These are phyloP conservation scores for Ogataea henricii DNA, from an alignment of 805 yeast genomes.

Conservation along the genomic window DNA sequence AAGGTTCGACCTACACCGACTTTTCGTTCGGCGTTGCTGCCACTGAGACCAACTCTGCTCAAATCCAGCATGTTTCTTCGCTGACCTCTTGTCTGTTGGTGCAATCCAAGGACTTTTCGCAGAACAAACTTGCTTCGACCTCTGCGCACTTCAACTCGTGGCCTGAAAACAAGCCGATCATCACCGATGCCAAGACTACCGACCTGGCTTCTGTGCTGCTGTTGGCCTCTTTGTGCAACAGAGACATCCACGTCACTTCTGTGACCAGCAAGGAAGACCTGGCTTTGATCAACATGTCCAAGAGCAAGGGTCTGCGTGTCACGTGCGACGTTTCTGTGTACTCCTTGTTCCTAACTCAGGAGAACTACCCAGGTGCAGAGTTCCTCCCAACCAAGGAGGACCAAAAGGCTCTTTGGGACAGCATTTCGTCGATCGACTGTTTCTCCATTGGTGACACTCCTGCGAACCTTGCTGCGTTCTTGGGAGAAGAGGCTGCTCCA, in stretches of 20 bases:
- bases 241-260: conserved; percentile 86
- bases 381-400: conserved; percentile 82
- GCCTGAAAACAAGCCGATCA: conserved; percentile 82
- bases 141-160: conserved; percentile 79
- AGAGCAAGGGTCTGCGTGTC: conserved; percentile 76
- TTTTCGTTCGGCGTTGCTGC: conserved; percentile 84
- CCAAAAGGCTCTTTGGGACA: conserved; percentile 80
- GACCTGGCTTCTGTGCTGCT: conserved; percentile 90
- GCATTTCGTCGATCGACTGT: conserved; percentile 72
- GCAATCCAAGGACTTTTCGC: conserved; percentile 73
- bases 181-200: conserved; percentile 90
- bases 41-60: conserved; percentile 64
- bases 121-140: conserved; percentile 72
- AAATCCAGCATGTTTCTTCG: conserved; percentile 60
- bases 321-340: conserved; percentile 88
- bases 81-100: conserved; percentile 78
- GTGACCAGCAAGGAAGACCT: conserved; percentile 81
- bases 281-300: conserved; percentile 80
- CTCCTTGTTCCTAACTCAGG: conserved; percentile 73
- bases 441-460: conserved; percentile 86
- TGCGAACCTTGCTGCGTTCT: conserved; percentile 64
- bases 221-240: conserved; percentile 82
- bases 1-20: conserved; percentile 73
- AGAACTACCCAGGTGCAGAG: conserved; percentile 66
- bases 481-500: conserved; percentile 59